Evolutionary conservation across 1,139 yeast species (phyloP).

Genomic region (Nakaseomyces bracarensis): DNA sequence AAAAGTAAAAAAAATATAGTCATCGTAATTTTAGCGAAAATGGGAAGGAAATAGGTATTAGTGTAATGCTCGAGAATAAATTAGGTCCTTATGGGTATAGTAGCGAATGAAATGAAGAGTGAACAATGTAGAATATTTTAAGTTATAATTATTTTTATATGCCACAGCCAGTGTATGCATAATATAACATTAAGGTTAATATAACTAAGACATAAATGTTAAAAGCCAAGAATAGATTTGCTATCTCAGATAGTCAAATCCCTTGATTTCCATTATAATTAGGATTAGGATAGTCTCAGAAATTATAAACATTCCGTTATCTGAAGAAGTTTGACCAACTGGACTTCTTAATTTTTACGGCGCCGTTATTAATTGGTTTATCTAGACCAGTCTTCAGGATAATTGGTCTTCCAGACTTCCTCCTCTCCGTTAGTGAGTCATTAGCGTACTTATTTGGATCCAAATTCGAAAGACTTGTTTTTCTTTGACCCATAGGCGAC

Average conservation of each 20-base stretch:
- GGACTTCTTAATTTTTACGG: slow-evolving; percentile 9
- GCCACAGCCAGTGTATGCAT: slow-evolving; percentile 3
- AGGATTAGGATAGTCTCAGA: too few relatives aligned
- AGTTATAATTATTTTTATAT: too few relatives aligned
- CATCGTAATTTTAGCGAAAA: too few relatives aligned
- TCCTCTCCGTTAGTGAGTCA: slow-evolving; percentile 1
- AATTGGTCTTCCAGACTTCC: slow-evolving; percentile 15
- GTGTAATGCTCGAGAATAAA: slow-evolving; percentile 1
- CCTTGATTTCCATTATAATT: too few relatives aligned
- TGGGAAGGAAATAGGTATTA: neutral
- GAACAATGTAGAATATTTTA: too few relatives aligned
- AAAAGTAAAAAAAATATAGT: too few relatives aligned
- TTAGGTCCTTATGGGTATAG: neutral
- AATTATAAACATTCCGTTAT: neutral
- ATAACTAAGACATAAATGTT: too few relatives aligned
- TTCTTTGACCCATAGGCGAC: neutral
- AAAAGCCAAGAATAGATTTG: neutral
- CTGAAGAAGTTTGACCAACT: slow-evolving; percentile 11
- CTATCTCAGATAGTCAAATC: slow-evolving; percentile 4
- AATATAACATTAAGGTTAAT: neutral
- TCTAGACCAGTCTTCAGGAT: slow-evolving; percentile 16
- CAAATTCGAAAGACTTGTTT: neutral
- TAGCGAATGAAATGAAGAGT: neutral
- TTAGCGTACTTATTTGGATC: slow-evolving; percentile 7
- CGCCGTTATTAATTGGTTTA: slow-evolving; percentile 8